Conservation (phyloP, 106 monocot species). For the Xerophyta viscosa region DNA sequence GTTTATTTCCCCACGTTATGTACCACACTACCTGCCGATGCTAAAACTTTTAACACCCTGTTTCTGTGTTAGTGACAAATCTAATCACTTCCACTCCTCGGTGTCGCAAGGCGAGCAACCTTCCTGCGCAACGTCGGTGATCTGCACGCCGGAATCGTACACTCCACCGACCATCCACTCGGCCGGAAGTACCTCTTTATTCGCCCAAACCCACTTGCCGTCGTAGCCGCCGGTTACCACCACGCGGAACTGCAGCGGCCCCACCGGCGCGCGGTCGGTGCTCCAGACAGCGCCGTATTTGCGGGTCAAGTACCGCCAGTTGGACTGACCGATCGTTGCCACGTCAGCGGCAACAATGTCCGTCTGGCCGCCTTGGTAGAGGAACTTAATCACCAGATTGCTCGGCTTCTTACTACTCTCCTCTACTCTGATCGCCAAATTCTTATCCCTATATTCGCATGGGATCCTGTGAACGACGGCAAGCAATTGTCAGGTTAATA, state of each 20-base stretch:
- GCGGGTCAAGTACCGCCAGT: slow-evolving; percentile 64
- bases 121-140: slow-evolving; percentile 74
- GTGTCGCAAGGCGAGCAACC: slow-evolving; percentile 58
- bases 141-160: slow-evolving; percentile 70
- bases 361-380: slow-evolving; percentile 88
- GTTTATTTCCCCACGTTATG: background rate
- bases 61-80: too few relatives aligned
- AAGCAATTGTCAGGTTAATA: too few relatives aligned
- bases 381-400: slow-evolving; percentile 46
- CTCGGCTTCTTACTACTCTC: slow-evolving; percentile 48
- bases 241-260: slow-evolving; percentile 71
- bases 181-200: slow-evolving; percentile 45
- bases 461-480: slow-evolving; percentile 35
- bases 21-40: too few relatives aligned
- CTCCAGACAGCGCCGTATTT: slow-evolving; percentile 59
- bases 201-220: slow-evolving; percentile 82
- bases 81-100: slow-evolving; percentile 30
- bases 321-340: slow-evolving; percentile 21
- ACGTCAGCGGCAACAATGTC: slow-evolving; percentile 63
- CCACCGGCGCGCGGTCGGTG: slow-evolving; percentile 38
- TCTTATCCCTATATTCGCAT: slow-evolving; percentile 51
- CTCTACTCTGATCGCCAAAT: slow-evolving; percentile 64
- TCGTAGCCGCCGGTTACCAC: slow-evolving; percentile 78
- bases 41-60: too few relatives aligned
- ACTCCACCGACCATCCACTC: slow-evolving; percentile 54